phyloP scores from a whole-genome alignment of 1,139 yeast species.

The Diutina rugosa region DNA sequence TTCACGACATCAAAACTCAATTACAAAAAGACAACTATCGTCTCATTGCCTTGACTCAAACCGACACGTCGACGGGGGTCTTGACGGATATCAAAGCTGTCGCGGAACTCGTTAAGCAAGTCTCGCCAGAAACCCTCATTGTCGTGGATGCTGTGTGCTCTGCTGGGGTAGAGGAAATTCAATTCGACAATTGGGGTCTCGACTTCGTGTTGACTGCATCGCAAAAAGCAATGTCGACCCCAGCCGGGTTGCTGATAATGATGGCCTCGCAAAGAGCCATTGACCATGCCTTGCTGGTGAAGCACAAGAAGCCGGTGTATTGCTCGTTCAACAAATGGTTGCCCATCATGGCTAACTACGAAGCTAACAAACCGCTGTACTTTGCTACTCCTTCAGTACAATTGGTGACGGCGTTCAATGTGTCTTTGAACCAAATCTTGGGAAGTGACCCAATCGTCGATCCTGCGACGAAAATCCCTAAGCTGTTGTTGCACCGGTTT shows the following conservation, averaged over 20 bases:
- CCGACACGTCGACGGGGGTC: conserved; percentile 7
- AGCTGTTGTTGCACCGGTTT: not conserved
- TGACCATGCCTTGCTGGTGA: not conserved
- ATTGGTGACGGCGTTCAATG: conserved; percentile 3
- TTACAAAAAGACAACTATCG: not conserved
- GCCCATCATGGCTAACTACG: conserved; percentile 3
- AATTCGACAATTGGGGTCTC: conserved; percentile 7
- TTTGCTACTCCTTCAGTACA: conserved; percentile 3
- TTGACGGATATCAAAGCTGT: conserved; percentile 5
- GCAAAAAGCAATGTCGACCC: conserved; percentile 3
- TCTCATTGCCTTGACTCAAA: conserved; percentile 6
- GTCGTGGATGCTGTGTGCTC: conserved; percentile 7
- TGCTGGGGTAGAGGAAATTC: conserved; percentile 7
- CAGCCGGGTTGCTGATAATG: conserved; percentile 3
- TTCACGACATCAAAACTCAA: not conserved
- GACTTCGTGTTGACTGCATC: conserved; percentile 7
- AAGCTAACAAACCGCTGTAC: conserved; percentile 2
- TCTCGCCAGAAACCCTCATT: conserved; percentile 5
- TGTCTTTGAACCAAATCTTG: conserved; percentile 1
- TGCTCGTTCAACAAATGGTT: conserved; percentile 2
- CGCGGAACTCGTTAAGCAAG: conserved; percentile 3
- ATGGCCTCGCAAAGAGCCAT: conserved; percentile 2
- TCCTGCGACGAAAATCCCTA: not conserved
- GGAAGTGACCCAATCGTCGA: not conserved
- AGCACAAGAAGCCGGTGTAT: not conserved